These are phyloP conservation scores for Solanum chilense DNA, from an alignment of 257 asterid genomes.

Conservation along the genomic window DNA sequence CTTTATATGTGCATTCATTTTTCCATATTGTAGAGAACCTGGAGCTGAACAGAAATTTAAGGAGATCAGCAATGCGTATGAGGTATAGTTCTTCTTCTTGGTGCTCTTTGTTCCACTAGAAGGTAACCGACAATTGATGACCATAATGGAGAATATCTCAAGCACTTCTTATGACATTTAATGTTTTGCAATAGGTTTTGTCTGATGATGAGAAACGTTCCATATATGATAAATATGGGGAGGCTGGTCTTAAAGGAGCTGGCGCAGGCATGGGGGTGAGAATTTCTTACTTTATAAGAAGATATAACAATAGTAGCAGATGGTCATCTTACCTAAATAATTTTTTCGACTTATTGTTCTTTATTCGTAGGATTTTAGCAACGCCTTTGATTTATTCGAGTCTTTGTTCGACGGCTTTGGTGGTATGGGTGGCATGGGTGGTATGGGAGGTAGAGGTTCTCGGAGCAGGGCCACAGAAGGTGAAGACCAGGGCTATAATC, in stretches of 20 bases:
- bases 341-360: slow-evolving; percentile 3
- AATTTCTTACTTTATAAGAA: not conserved
- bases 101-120: not conserved
- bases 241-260: slow-evolving; percentile 98
- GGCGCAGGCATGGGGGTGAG: slow-evolving; percentile 93
- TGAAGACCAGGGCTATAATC: slow-evolving; percentile 79
- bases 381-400: slow-evolving; percentile 88
- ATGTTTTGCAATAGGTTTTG: slow-evolving; percentile 47
- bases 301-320: not conserved
- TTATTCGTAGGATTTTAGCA: slow-evolving; percentile 75
- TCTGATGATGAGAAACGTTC: slow-evolving; percentile 97
- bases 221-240: slow-evolving; percentile 87
- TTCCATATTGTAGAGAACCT: slow-evolving; percentile 53
- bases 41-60: slow-evolving; percentile 93
- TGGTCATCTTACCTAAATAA: not conserved
- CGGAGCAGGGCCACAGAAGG: slow-evolving; percentile 81
- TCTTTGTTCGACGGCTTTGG: slow-evolving; percentile 84
- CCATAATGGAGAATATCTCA: not conserved
- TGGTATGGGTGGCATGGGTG: slow-evolving; percentile 89
- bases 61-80: slow-evolving; percentile 96
- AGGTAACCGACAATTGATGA: not conserved
- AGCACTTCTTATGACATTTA: not conserved
- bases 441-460: slow-evolving; percentile 69
- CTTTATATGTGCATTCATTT: slow-evolving; percentile 4
- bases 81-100: slow-evolving; percentile 40